Conservation (phyloP, 1,139 yeast species). For the Nadsonia commutata region DNA sequence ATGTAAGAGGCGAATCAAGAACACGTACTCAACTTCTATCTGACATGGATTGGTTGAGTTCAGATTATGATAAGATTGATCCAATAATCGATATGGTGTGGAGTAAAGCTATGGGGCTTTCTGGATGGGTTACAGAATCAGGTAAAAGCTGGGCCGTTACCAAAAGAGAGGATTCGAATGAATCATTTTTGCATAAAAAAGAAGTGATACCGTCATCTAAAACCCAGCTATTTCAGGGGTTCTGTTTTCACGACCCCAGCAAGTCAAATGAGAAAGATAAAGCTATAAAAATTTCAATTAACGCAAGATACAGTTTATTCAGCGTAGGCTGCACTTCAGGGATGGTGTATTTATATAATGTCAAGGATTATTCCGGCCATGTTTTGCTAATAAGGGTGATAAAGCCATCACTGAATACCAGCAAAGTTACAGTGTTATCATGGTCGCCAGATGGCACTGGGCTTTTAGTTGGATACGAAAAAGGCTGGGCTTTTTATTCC, state of each 20-base stretch:
- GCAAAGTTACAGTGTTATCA: slow-evolving; percentile 18
- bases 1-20: slow-evolving; percentile 9
- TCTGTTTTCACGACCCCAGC: slow-evolving; percentile 13
- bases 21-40: slow-evolving; percentile 13
- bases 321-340: slow-evolving; percentile 24
- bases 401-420: slow-evolving; percentile 19
- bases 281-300: slow-evolving; percentile 19
- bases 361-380: slow-evolving; percentile 22
- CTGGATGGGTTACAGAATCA: slow-evolving; percentile 3
- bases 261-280: slow-evolving; percentile 10
- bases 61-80: slow-evolving; percentile 2
- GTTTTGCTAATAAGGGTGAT: slow-evolving; percentile 16
- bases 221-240: slow-evolving; percentile 9
- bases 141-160: neutral
- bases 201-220: neutral
- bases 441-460: slow-evolving; percentile 25
- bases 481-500: slow-evolving; percentile 26
- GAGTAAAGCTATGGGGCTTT: slow-evolving; percentile 7
- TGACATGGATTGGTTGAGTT: slow-evolving; percentile 17
- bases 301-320: slow-evolving; percentile 23
- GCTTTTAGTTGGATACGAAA: slow-evolving; percentile 22
- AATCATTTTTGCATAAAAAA: neutral
- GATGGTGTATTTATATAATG: slow-evolving; percentile 19
- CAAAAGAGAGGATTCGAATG: neutral
- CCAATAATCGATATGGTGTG: slow-evolving; percentile 1